Base-by-base conservation (phyloP, 2,329 filamentous ascomycete species). In the Lachnellula hyalina region DNA sequence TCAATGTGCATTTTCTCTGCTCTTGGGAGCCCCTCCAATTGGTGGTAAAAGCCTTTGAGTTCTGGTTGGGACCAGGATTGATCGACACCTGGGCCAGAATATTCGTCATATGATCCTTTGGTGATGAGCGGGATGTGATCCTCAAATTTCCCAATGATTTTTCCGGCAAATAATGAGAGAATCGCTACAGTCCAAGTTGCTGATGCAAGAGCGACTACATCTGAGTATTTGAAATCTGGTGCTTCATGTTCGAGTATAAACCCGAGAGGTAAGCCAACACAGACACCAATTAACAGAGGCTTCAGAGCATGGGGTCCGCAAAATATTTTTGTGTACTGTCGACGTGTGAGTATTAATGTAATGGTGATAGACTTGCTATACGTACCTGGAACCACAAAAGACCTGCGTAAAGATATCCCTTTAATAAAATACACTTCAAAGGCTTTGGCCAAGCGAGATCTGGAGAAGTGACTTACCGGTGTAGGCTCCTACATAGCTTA, bases 121-220 rank as follows among this genome's bases (percentile, higher is more conserved):
- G 42, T 25, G 11, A 69, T 42, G n/a, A 17, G 45, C 5, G 9
- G 35, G 12, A 7, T 55, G 7, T 47, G 19, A 14, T 38, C 66
- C 60, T 73, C 67, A 45, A 72, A 71, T 1, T 76, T 75, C 65
- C 77, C 72, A 9, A 76, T 72, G 58, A 81, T 71, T 40, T 77
- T 77, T 1, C 77, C 76, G 11, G 72, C 75, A 53, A 70, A 68
- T 32, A 80, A 67, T 3, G 76, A 75, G 4, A 80, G 67, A 17
- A 81, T 64, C 11, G 77, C 78, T 23, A 75, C 74, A n/a, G 72
- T 77, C 78, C 78, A 81, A 14, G 77, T 80, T 6, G 74, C 70
- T 3, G 70, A 63, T 6, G 70, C 77, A 4, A 81, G 70, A 2
- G 75, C 74, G 57, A 79, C 73, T 9, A 79, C 73, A 46, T 73